Base-by-base conservation (phyloP, 202 grass and related monocot species). In the Alloteropsis angusta region DNA sequence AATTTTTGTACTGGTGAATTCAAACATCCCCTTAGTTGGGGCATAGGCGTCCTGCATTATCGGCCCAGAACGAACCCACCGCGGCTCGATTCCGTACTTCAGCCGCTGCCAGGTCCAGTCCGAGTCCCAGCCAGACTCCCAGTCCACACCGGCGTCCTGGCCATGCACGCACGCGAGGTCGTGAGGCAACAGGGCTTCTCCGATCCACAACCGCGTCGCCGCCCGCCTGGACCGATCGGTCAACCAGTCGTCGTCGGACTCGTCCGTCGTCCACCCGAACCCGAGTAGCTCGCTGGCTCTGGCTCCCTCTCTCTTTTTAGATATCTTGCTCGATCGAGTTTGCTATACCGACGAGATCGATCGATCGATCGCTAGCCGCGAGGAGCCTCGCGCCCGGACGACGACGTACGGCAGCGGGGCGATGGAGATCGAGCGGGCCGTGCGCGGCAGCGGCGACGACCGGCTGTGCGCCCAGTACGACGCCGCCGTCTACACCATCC, bases 361-460 rank as follows among this genome's bases (percentile, higher is more conserved):
- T 7, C n/a, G 52, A 15, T 2, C 23, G 55, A 17, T 60, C 26
- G 57, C 13, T 34, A 16, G 14, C 57, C 25, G 13, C 57, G 12
- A 59, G 23, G 12, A 23, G 22, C 23, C 23, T 5, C 19, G 7
- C 2, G 5, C 5, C 28, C 35, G 28, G 28, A 30, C 28, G 28
- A 30, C 28, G 28, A 30, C n/a, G n/a, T n/a, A n/a, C 28, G 28
- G 58, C 2, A 9, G 28, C 26, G 25, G 25, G 7, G 81, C 11
- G 59, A 93, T 88, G 91, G 88, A 93, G 82, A 90, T 93, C 68
- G 91, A 93, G 18, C 36, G 38, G 12, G 88, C 91, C 9, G 68
- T 93, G 37, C 50, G 43, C 44, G 91, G 71, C 25, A 65, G 85
- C 80, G 53, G 41, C 74, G 87, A 93, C 62, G 54, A 60, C 43